Evolutionary conservation across 768 basidiomycete species (phyloP).

Genomic region (Suillus bovinus): DNA sequence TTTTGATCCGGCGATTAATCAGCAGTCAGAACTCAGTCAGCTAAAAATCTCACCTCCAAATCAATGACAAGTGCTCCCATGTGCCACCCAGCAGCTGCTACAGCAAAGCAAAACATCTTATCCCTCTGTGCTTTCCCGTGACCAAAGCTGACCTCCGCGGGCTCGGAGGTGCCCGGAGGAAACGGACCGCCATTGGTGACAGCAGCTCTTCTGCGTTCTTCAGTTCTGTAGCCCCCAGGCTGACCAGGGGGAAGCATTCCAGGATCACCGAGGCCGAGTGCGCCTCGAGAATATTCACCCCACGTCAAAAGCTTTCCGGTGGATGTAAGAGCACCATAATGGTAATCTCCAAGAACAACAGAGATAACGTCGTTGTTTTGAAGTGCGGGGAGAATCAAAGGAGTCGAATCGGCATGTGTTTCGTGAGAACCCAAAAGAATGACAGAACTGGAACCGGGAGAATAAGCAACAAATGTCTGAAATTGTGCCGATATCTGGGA

Average conservation of each 20-base stretch:
- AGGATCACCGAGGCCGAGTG: conserved; percentile 85
- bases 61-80: conserved; percentile 87
- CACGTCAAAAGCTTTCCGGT: conserved; percentile 78
- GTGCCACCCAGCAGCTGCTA: conserved; percentile 90
- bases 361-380: conserved; percentile 82
- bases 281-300: conserved; percentile 77
- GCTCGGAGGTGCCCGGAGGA: conserved; percentile 51
- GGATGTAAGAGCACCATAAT: conserved; percentile 81
- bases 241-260: conserved; percentile 46
- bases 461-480: conserved; percentile 78
- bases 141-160: conserved; percentile 75
- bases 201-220: conserved; percentile 37
- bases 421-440: conserved; percentile 68
- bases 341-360: conserved; percentile 91
- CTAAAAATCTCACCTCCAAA: conserved; percentile 54
- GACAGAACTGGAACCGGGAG: conserved; percentile 66
- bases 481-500: conserved; percentile 83
- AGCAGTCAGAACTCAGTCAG: conserved; percentile 2
- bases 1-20: conserved; percentile 5
- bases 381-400: conserved; percentile 68
- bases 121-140: conserved; percentile 48
- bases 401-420: conserved; percentile 44
- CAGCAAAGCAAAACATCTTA: conserved; percentile 75
- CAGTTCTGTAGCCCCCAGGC: conserved; percentile 58
- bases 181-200: conserved; percentile 8